These are phyloP conservation scores for Blastocystis hominis DNA, from an alignment of 352 stramenopile genomes.

Conservation along the genomic window DNA sequence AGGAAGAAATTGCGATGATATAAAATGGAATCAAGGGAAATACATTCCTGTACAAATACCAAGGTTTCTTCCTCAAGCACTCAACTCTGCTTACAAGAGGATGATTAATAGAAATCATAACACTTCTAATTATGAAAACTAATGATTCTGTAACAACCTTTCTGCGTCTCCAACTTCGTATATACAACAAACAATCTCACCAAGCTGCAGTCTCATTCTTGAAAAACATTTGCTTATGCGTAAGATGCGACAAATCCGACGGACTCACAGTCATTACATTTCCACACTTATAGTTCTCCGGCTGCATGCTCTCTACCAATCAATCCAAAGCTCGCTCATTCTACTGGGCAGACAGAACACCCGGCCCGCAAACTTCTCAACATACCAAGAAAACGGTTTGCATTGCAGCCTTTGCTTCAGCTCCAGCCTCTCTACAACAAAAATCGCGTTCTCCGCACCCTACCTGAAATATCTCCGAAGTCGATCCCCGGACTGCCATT, in stretches of 20 bases:
- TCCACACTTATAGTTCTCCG: neutral
- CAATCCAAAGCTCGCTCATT: neutral
- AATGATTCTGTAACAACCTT: neutral
- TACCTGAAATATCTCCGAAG: constrained; percentile 33
- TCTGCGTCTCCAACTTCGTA: neutral
- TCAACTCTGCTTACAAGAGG: constrained; percentile 21
- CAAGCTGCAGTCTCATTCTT: neutral
- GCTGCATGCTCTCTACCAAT: neutral
- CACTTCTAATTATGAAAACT: neutral
- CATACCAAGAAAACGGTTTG: constrained; percentile 43
- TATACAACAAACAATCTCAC: neutral
- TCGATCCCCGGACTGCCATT: neutral
- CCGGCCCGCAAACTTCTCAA: neutral
- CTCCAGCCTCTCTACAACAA: neutral
- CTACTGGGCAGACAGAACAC: neutral
- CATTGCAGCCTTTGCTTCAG: constrained; percentile 38
- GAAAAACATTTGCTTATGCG: constrained; percentile 25
- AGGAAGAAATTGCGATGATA: neutral
- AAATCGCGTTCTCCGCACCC: neutral
- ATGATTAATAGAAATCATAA: constrained; percentile 37
- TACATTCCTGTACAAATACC: constrained; percentile 34
- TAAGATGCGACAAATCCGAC: constrained; percentile 1
- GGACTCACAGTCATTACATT: neutral
- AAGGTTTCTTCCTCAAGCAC: constrained; percentile 30
- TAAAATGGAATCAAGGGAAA: constrained; percentile 42